Base-by-base conservation (phyloP, 2,329 filamentous ascomycete genomes). In the Diaporthe citrichinensis region DNA sequence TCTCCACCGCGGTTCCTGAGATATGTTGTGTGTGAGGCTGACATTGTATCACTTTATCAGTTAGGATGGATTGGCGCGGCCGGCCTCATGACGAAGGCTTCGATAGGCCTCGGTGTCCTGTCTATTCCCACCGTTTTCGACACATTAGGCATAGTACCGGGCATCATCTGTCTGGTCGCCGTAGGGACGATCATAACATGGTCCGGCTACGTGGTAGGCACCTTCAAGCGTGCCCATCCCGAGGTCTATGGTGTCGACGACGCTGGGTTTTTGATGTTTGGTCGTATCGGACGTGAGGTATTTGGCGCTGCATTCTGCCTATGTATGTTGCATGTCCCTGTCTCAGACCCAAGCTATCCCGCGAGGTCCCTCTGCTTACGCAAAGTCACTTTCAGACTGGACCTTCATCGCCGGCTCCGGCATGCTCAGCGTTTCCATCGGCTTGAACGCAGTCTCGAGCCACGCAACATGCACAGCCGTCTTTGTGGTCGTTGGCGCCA, bases 361-460 rank as follows among this genome's bases (percentile, higher is more conserved):
- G 34, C 1, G 28, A n/a, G 3, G 2, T 12, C 8, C 20, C 31
- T 34, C 20, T 10, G 25, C 61, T 67, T 4, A 68, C 78, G 2
- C 79, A 79, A n/a, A 36, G 12, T 8, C 44, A 36, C 20, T 12
- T 12, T 31, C 17, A 68, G 62, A 53, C 20, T 68, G 62, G 61
- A 77, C 80, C 36, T 77, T 82, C 57, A 79, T 80, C 69, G 77
- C 77, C 39, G 79, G 78, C 59, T 77, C 74, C 23, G 78, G 79
- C 5, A 78, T 78, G 58, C 76, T 80, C 61, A 73, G 76, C 23
- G 73, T 73, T 31, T 79, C 78, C 10, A 79, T 76, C 59, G 78
- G 77, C 14, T 74, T 80, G 65, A 81, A 82, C 68, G 81, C 80
- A 23, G 76, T 82, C 4, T 80, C 79, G 3, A 68, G 79, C 58